Percentiles rank a stretch among this genome's conserved stretches.
These are phyloP conservation scores for Shiraia sp. DNA, from an alignment of 2,329 filamentous ascomycete species.

Conservation along the genomic window DNA sequence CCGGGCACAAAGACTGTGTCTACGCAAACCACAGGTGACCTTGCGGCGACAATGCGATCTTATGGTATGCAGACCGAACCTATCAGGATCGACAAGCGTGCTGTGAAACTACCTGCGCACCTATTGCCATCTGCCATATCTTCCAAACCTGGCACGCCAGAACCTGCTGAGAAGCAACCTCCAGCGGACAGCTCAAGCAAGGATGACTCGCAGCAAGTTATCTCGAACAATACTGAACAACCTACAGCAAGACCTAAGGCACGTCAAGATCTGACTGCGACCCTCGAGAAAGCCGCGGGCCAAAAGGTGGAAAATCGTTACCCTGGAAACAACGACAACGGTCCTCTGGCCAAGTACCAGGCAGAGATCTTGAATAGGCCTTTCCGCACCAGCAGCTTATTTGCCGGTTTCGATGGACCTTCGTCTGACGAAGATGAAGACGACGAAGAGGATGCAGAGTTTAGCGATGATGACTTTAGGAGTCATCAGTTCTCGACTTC, in stretches of 20 bases:
- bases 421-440: conserved; percentile 56
- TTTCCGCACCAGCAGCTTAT: conserved; percentile 80
- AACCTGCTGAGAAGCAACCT: conserved; percentile 18
- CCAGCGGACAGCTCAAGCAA: conserved; percentile 5
- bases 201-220: conserved; percentile 21
- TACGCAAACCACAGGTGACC: conserved; percentile 71
- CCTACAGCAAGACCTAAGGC: conserved; percentile 19
- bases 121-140: conserved; percentile 77
- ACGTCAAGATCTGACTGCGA: conserved; percentile 34
- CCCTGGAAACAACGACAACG: conserved; percentile 80
- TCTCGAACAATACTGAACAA: conserved; percentile 13
- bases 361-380: conserved; percentile 66
- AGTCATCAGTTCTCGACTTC: conserved; percentile 49
- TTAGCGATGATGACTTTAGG: conserved; percentile 65
- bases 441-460: conserved; percentile 59
- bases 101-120: conserved; percentile 74
- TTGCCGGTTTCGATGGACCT: conserved; percentile 77
- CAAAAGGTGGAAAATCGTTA: conserved; percentile 64
- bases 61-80: conserved; percentile 83
- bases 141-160: conserved; percentile 53
- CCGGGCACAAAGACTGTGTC: conserved; percentile 79
- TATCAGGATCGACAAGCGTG: conserved; percentile 79
- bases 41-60: conserved; percentile 54
- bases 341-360: conserved; percentile 64
- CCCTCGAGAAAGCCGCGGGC: conserved; percentile 34